Evolutionary conservation across 1,284 basidiomycete genomes (phyloP).

Genomic region (Sporisorium scitamineum): DNA sequence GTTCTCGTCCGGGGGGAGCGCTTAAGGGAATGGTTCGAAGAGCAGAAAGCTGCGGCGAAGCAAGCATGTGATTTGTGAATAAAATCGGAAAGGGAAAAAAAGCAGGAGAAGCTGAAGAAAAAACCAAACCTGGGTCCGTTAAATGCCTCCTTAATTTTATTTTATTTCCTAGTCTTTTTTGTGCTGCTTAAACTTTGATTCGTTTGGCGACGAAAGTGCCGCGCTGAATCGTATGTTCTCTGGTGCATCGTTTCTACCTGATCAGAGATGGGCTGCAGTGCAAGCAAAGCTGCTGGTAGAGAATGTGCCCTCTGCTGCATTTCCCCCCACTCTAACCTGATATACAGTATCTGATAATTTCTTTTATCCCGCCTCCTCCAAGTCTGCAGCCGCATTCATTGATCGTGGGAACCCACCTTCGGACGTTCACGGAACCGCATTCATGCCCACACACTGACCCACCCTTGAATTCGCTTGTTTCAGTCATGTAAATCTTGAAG

Average conservation of each 20-base stretch:
- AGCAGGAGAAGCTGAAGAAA: too few relatives aligned
- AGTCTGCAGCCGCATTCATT: neutral
- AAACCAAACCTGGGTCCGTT: neutral
- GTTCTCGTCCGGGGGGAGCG: neutral
- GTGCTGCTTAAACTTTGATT: neutral
- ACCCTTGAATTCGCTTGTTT: too few relatives aligned
- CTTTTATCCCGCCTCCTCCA: neutral
- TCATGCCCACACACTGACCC: neutral
- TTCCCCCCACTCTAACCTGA: neutral
- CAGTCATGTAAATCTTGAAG: slow-evolving; percentile 12
- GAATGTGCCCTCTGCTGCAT: neutral
- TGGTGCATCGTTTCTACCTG: neutral
- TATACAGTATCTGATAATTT: neutral
- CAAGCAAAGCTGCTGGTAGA: neutral
- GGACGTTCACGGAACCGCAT: slow-evolving; percentile 6
- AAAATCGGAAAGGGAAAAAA: neutral
- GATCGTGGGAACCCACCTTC: neutral
- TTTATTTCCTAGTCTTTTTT: neutral
- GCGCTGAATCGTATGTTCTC: too few relatives aligned
- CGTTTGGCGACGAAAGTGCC: slow-evolving; percentile 4
- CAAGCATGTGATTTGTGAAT: too few relatives aligned
- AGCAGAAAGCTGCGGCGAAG: too few relatives aligned
- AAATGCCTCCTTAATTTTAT: neutral
- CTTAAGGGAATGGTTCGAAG: neutral
- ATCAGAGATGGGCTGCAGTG: neutral